Evolutionary conservation across 352 stramenopile genomes (phyloP).

Genomic region (Elongisporangium anandrum): DNA sequence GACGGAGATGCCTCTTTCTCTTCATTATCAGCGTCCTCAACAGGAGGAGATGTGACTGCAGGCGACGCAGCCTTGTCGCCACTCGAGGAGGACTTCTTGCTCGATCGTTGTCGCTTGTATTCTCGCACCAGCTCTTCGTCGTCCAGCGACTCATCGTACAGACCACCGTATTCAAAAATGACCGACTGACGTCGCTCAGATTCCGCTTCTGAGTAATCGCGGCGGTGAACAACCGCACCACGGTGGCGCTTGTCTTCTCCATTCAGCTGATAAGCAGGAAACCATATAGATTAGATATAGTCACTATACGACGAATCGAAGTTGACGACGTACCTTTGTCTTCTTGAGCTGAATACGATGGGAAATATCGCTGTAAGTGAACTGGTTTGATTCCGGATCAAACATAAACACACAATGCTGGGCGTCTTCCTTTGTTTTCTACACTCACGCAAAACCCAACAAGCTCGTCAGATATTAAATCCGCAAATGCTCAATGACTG

Average conservation of each 20-base stretch:
- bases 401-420: constrained; percentile 81
- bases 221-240: constrained; percentile 70
- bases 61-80: neutral
- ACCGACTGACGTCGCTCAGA: constrained; percentile 50
- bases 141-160: constrained; percentile 67
- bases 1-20: constrained; percentile 36
- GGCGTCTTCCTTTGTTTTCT: constrained; percentile 29
- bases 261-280: constrained; percentile 24
- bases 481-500: neutral
- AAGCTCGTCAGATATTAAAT: constrained; percentile 2
- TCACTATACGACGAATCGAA: neutral
- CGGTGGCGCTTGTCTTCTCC: constrained; percentile 77
- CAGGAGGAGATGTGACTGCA: neutral
- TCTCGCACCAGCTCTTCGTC: constrained; percentile 58
- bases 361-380: constrained; percentile 74
- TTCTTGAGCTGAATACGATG: constrained; percentile 81
- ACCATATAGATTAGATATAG: neutral
- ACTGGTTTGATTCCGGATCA: constrained; percentile 64
- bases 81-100: constrained; percentile 11
- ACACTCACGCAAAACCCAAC: neutral
- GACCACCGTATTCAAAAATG: constrained; percentile 52
- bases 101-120: constrained; percentile 52
- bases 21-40: constrained; percentile 19
- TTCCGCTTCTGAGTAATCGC: constrained; percentile 69
- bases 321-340: constrained; percentile 46